A percentile compares a stretch with the other conserved stretches of the same genome.
Evolutionary conservation across 768 basidiomycete species (phyloP).

Genomic region (Pisolithus orientalis): DNA sequence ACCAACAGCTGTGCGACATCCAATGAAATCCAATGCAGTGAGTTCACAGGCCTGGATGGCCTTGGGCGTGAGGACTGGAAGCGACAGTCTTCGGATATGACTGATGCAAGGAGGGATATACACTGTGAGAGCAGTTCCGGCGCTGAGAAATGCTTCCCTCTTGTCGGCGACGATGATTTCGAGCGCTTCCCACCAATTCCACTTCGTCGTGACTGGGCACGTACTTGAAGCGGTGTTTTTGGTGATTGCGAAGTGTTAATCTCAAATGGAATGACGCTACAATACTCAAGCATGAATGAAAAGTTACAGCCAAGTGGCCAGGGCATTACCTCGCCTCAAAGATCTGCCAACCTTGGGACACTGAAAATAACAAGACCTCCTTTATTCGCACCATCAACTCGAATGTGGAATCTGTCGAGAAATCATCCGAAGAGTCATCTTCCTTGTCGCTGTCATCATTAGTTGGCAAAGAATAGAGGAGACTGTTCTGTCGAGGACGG

Average conservation of each 20-base stretch:
- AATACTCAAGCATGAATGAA: background rate
- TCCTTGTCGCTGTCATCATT: slow-evolving; percentile 31
- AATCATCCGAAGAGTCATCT: slow-evolving; percentile 30
- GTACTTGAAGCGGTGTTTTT: slow-evolving; percentile 36
- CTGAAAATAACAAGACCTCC: slow-evolving; percentile 51
- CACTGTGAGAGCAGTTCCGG: slow-evolving; percentile 55
- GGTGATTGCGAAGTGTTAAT: background rate
- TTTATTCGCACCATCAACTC: slow-evolving; percentile 58
- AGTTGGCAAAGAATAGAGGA: slow-evolving; percentile 4
- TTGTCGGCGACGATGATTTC: slow-evolving; percentile 45
- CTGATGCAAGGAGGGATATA: slow-evolving; percentile 52
- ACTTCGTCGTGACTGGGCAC: slow-evolving; percentile 22
- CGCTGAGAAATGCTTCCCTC: slow-evolving; percentile 26
- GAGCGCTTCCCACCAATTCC: slow-evolving; percentile 40
- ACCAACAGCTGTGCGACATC: slow-evolving; percentile 68
- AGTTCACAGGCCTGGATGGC: slow-evolving; percentile 63
- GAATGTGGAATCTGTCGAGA: slow-evolving; percentile 62
- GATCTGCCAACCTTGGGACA: slow-evolving; percentile 54
- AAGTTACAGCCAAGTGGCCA: background rate
- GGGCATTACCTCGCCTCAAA: slow-evolving; percentile 47
- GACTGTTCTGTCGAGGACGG: slow-evolving; percentile 8
- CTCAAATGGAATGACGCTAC: background rate
- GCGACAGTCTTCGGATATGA: slow-evolving; percentile 69
- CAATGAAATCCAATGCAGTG: slow-evolving; percentile 65
- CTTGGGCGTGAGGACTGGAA: slow-evolving; percentile 53